Conservation (phyloP, 345 rosid genomes). For the Populus euphratica region DNA sequence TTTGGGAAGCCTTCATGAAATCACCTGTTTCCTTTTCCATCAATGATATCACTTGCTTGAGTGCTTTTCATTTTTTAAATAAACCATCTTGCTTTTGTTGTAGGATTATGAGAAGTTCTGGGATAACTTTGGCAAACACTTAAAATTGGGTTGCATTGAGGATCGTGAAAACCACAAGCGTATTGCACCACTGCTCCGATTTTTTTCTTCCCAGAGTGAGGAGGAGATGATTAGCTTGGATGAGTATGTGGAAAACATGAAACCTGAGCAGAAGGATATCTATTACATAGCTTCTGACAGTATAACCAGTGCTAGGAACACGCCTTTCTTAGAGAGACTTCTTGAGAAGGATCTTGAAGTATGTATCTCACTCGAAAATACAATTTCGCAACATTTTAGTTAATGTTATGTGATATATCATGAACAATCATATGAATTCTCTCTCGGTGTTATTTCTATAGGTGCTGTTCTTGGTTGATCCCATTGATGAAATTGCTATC, state of each 20-base stretch:
- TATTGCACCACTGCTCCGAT: slow-evolving; percentile 87
- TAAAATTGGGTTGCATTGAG: slow-evolving; percentile 92
- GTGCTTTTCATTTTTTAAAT: neutral
- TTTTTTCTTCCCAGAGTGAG: slow-evolving; percentile 96
- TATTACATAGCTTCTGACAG: slow-evolving; percentile 90
- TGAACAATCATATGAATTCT: neutral
- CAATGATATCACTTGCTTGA: no score
- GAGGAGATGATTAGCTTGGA: slow-evolving; percentile 89
- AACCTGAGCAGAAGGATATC: slow-evolving; percentile 88
- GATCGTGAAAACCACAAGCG: slow-evolving; percentile 98
- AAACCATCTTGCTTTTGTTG: slow-evolving; percentile 14
- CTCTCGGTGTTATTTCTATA: slow-evolving; percentile 19
- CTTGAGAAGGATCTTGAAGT: slow-evolving; percentile 84
- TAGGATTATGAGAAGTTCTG: slow-evolving; percentile 96
- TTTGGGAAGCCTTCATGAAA: no score
- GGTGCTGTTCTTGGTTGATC: slow-evolving; percentile 86
- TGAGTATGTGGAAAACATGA: slow-evolving; percentile 97
- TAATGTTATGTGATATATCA: slow-evolving; percentile 1
- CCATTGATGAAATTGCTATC: slow-evolving; percentile 90
- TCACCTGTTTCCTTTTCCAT: no score
- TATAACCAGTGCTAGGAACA: slow-evolving; percentile 74
- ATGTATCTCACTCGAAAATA: slow-evolving; percentile 17
- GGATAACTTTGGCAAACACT: slow-evolving; percentile 83
- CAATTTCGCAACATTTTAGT: neutral
- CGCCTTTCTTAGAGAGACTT: slow-evolving; percentile 96